Evolutionary conservation across 1,284 basidiomycete species (phyloP).

Genomic region (Fistulinella cinereoalba): DNA sequence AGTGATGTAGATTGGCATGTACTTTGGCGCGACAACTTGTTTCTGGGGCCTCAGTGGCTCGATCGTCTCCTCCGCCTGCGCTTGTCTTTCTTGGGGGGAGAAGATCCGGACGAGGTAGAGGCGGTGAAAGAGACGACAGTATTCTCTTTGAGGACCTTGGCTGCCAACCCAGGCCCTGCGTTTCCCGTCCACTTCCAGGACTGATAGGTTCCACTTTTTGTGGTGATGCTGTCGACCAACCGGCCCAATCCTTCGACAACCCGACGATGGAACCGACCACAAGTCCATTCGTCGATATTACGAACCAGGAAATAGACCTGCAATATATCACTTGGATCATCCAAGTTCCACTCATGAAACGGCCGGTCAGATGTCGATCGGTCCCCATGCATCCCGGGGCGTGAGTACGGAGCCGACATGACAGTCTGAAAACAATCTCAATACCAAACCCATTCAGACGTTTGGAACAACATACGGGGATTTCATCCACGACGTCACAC

Average conservation of each 20-base stretch:
- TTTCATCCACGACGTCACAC: constrained; percentile 38
- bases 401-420: constrained; percentile 48
- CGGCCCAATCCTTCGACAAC: constrained; percentile 40
- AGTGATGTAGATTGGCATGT: background rate
- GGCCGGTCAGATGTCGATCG: constrained; percentile 17
- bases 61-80: constrained; percentile 31
- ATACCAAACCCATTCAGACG: background rate
- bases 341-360: constrained; percentile 51
- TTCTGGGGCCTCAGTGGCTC: constrained; percentile 16
- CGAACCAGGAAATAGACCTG: constrained; percentile 51
- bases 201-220: constrained; percentile 34
- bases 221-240: constrained; percentile 35
- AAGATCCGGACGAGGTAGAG: constrained; percentile 26
- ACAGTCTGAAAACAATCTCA: constrained; percentile 37
- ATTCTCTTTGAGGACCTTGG: constrained; percentile 36
- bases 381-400: constrained; percentile 17
- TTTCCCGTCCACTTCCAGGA: constrained; percentile 50
- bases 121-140: constrained; percentile 27
- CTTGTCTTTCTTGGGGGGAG: constrained; percentile 30
- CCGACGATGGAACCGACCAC: constrained; percentile 39
- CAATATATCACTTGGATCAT: constrained; percentile 44
- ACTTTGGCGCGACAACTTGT: background rate
- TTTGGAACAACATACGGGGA: constrained; percentile 30
- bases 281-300: constrained; percentile 55
- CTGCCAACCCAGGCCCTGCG: constrained; percentile 19